Base-by-base conservation (phyloP, 2,329 filamentous ascomycete species). In the Claviceps cyperi region DNA sequence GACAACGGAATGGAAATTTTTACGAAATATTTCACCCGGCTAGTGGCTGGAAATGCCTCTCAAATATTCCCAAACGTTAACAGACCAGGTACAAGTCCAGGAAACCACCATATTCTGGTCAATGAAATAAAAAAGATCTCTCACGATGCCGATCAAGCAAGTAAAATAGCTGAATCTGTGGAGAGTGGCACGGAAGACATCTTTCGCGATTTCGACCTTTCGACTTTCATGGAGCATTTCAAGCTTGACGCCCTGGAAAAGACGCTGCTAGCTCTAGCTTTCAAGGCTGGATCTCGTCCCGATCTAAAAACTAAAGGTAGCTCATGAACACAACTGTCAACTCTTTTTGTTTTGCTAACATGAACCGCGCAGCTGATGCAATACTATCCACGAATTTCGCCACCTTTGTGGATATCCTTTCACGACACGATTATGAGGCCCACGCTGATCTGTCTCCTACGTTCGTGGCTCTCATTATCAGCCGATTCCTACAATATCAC, bases 1-100 rank as follows among this genome's bases (percentile, higher is more conserved):
- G 90, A 91, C 62, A 84, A 94, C 89, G 90, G 90, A 64, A 98
- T 98, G 91, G 94, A 98, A 76, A 89, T 96, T 64, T 96, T 90
- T 67, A 83, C 87, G 53, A 94, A 90, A 74, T 96, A 92, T 69
- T 94, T 98, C 69, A 83, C 88, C 68, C 87, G 91, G 69, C 76
- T 97, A 65, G 80, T 98, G 63, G 85, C 84, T 68, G 83, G 84
- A 70, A 96, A 96, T 80, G 88, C 90, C 60, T 74, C 83, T 55
- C 84, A 92, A 62, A 92, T 98, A 65, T 97, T 97, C 64, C 83
- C 88, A 48, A 81, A 84, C 55, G 74, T 83, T 50, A 86, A 80
- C 60, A 78, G 88, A 67, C 78, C 80, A 50, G 78, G 81, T 56
- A 77, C 87, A 56, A 86, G 84, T 66, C 75, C 84, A 49, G 86